These are phyloP conservation scores for Collybia sp. DNA, from an alignment of 768 basidiomycete species.

Conservation along the genomic window DNA sequence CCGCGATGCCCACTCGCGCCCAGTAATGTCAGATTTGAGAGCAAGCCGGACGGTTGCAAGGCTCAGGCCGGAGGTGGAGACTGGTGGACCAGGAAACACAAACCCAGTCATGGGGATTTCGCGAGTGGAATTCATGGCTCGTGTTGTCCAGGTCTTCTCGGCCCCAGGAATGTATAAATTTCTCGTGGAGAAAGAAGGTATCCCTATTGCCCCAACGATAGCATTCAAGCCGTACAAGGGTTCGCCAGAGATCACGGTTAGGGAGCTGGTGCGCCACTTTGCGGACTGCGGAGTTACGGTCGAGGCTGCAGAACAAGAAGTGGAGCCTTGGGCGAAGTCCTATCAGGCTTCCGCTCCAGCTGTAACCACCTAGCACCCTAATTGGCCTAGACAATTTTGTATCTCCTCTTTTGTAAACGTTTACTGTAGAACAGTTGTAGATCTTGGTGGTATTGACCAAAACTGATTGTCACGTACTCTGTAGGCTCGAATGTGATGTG, in stretches of 20 bases:
- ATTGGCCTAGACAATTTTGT: background rate
- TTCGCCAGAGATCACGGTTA: conserved; percentile 22
- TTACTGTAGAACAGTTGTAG: too few relatives aligned
- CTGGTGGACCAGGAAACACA: conserved; percentile 11
- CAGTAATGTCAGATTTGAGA: conserved; percentile 35
- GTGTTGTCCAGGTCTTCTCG: conserved; percentile 35
- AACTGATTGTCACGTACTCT: too few relatives aligned
- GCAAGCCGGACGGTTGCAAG: conserved; percentile 45
- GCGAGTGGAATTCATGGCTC: conserved; percentile 34
- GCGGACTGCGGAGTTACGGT: conserved; percentile 35
- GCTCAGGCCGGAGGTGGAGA: conserved; percentile 34
- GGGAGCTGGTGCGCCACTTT: conserved; percentile 35
- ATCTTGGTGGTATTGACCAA: too few relatives aligned
- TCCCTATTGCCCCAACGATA: conserved; percentile 28
- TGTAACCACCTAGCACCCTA: background rate
- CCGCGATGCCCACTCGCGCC: conserved; percentile 29
- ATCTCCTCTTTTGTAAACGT: too few relatives aligned
- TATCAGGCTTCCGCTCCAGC: conserved; percentile 15
- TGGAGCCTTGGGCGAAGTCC: conserved; percentile 34
- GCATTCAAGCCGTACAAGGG: conserved; percentile 25
- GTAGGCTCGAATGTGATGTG: too few relatives aligned
- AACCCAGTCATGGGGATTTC: conserved; percentile 16
- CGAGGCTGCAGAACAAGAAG: conserved; percentile 25
- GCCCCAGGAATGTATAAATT: conserved; percentile 33
- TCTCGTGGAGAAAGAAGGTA: conserved; percentile 25